Evolutionary conservation across 1,139 yeast species (phyloP), one percentile per base, ranked within the genome.

Genomic region (Candida sp.): DNA sequence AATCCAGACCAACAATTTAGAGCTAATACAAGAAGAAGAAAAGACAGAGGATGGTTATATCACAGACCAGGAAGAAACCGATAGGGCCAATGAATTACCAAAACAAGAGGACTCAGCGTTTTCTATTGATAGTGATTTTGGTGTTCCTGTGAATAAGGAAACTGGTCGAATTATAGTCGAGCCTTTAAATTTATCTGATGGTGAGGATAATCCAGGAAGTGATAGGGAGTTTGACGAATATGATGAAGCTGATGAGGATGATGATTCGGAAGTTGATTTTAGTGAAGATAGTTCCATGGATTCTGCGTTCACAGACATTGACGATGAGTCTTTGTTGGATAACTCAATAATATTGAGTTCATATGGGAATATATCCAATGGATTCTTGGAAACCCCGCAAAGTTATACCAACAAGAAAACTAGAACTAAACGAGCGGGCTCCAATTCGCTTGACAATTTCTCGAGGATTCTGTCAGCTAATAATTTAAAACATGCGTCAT

Each of bases 221-320:
- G 23, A n/a, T 12, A 19, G 7, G 49, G 48, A 45, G 38, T 33
- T 44, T 29, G 33, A 46, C 4, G 50, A 43, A 8, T 45, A 46
- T 12, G 46, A 45, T 8, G 47, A 45, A 21, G 45, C 57, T 43
- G 50, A 59, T 22, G 59, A 53, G 5, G 60, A 55, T 33, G 60
- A 57, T 27, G 55, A 52, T n/a, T 37, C 39, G 12, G 39, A 29
- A 29, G 30, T 21, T 19, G 39, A 29, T 15, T 37, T 37, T n/a
- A 27, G 53, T 6, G 71, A 63, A 12, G 54, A 51, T 1, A 62
- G 69, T 0, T 64, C 75, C 1, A 52, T 64, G 1, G 77, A 72
- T 43, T 71, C 77, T 0, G 76, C 76, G 4, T 73, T 73, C 45
- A 73, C 77, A 1, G 77, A 73, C 45, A 64, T 73, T 19, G 77